These are phyloP conservation scores for Trypanosoma congolense DNA, from an alignment of 208 protist species.

Conservation along the genomic window DNA sequence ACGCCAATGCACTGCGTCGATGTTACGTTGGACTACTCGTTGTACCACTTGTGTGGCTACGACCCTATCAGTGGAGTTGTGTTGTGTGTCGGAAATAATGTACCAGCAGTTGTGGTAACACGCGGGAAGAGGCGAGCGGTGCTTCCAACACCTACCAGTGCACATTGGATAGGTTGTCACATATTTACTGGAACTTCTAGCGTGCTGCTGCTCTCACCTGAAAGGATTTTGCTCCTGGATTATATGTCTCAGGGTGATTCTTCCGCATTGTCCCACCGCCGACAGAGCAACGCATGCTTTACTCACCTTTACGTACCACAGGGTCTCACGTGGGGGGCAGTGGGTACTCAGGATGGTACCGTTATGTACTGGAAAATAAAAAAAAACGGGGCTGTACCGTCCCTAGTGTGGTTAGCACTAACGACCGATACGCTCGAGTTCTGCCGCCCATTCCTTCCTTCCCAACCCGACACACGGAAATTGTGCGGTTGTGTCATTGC, in stretches of 20 bases:
- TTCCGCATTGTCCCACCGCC: conserved; percentile 9
- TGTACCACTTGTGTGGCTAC: conserved; percentile 71
- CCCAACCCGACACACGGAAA: conserved; percentile 12
- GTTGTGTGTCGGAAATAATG: conserved; percentile 70
- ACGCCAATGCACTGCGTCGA: conserved; percentile 9
- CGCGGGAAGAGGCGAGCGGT: conserved; percentile 50
- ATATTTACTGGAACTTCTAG: conserved; percentile 74
- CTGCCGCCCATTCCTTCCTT: conserved; percentile 40
- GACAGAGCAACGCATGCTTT: conserved; percentile 23
- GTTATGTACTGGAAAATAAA: conserved; percentile 71
- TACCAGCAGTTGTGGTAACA: conserved; percentile 56
- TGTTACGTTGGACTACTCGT: conserved; percentile 19
- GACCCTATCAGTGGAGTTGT: conserved; percentile 70
- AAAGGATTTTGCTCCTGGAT: conserved; percentile 61
- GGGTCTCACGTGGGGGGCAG: conserved; percentile 64
- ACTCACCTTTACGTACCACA: conserved; percentile 67
- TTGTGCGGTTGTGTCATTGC: conserved; percentile 47
- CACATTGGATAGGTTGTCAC: conserved; percentile 66
- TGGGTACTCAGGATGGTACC: conserved; percentile 54
- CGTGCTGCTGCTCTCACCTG: conserved; percentile 69
- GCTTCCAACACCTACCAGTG: conserved; percentile 42
- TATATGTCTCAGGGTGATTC: conserved; percentile 40
- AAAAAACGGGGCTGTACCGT: conserved; percentile 2
- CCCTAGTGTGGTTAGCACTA: conserved; percentile 43
- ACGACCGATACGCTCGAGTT: conserved; percentile 49